Evolutionary conservation across 305 asterid species (phyloP).

Genomic region (Fraxinus latifolia): DNA sequence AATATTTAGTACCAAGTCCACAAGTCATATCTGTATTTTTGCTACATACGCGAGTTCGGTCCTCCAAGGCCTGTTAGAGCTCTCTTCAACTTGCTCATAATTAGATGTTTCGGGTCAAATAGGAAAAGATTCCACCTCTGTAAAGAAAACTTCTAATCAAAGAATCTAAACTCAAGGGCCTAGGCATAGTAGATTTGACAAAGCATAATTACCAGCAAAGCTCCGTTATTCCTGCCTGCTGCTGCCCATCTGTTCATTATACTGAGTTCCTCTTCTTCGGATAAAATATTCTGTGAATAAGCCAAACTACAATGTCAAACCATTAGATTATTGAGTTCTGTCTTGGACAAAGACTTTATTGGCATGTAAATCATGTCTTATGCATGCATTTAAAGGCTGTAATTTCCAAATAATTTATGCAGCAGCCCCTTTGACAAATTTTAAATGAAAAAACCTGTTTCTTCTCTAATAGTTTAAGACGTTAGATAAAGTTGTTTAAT

Average conservation of each 20-base stretch:
- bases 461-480: neutral
- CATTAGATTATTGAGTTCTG: constrained; percentile 31
- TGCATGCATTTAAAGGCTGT: constrained; percentile 16
- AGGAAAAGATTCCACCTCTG: neutral
- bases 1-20: neutral
- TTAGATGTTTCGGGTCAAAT: neutral
- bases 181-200: constrained; percentile 28
- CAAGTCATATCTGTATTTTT: neutral
- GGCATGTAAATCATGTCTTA: constrained; percentile 33
- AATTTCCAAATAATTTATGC: neutral
- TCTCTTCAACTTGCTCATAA: neutral
- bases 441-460: neutral
- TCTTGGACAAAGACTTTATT: constrained; percentile 26
- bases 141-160: constrained; percentile 31
- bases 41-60: neutral
- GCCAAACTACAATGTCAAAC: constrained; percentile 33
- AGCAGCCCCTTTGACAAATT: neutral
- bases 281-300: constrained; percentile 12
- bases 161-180: constrained; percentile 34
- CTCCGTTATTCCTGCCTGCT: constrained; percentile 49
- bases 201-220: constrained; percentile 36
- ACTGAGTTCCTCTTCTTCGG: constrained; percentile 33
- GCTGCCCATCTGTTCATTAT: constrained; percentile 33
- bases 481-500: neutral
- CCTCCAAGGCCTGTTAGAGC: neutral